phyloP scores from a whole-genome alignment of 2,329 filamentous ascomycete genomes.

The Alternaria consortialis region DNA sequence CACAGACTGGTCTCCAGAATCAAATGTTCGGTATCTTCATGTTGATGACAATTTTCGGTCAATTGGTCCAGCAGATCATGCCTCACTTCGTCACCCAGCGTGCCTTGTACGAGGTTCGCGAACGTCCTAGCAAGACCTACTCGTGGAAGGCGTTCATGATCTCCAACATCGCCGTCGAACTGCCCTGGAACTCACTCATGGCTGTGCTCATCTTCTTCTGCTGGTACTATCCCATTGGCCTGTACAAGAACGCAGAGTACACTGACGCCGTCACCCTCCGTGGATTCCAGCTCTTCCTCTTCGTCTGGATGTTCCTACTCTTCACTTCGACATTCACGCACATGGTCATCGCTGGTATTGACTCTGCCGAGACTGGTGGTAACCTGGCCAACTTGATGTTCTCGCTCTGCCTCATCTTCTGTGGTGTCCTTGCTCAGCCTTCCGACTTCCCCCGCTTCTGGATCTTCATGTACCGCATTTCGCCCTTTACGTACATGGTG shows the following conservation, averaged over 20 bases:
- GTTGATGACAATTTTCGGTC: conserved; percentile 80
- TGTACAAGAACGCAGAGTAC: conserved; percentile 73
- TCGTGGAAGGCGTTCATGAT: conserved; percentile 87
- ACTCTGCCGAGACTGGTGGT: conserved; percentile 76
- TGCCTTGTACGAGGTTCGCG: conserved; percentile 83
- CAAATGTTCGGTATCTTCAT: conserved; percentile 89
- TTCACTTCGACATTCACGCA: conserved; percentile 84
- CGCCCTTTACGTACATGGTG: conserved; percentile 84
- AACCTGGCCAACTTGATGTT: conserved; percentile 81
- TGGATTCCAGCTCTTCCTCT: conserved; percentile 80
- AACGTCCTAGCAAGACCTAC: conserved; percentile 85
- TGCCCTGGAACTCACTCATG: conserved; percentile 84
- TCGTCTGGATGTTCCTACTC: conserved; percentile 77
- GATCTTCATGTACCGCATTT: conserved; percentile 85
- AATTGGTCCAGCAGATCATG: conserved; percentile 82
- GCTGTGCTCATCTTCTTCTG: conserved; percentile 78
- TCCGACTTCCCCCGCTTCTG: conserved; percentile 74
- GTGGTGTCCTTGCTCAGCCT: conserved; percentile 73
- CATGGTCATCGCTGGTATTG: conserved; percentile 78
- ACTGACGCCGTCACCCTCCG: conserved; percentile 71
- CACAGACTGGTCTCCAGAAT: conserved; percentile 81
- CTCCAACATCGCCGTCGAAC: conserved; percentile 81
- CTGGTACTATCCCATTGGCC: conserved; percentile 87
- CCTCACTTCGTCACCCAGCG: conserved; percentile 86
- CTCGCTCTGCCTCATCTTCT: conserved; percentile 77